These are phyloP conservation scores for Saccharomyces jurei DNA, from an alignment of 805 yeast species.

Conservation along the genomic window DNA sequence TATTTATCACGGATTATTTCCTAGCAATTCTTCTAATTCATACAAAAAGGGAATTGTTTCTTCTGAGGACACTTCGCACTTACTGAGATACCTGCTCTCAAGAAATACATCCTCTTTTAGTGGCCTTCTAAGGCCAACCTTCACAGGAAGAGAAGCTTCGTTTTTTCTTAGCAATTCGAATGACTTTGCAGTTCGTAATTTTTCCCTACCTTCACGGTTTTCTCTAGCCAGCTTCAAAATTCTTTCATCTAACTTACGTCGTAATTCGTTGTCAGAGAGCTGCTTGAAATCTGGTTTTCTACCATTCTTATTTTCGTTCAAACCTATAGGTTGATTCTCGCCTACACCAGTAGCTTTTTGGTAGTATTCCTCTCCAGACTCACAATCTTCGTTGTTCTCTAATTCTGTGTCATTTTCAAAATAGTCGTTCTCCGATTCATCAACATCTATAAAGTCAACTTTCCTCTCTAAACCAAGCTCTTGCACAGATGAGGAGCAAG, in stretches of 20 bases:
- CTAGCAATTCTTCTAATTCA: constrained; percentile 21
- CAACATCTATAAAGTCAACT: constrained; percentile 12
- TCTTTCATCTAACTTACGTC: constrained; percentile 21
- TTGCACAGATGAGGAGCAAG: not conserved
- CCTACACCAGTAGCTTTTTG: not conserved
- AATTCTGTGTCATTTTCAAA: constrained; percentile 4
- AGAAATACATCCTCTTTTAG: not conserved
- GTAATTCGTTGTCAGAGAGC: constrained; percentile 24
- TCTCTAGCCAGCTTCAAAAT: constrained; percentile 24
- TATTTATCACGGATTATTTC: constrained; percentile 2
- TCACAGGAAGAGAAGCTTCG: not conserved
- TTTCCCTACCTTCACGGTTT: constrained; percentile 23
- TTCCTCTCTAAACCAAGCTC: not conserved
- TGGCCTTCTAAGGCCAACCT: constrained; percentile 1
- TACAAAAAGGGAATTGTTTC: constrained; percentile 28
- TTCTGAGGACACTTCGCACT: constrained; percentile 17
- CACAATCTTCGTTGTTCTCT: constrained; percentile 1
- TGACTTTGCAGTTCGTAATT: constrained; percentile 25
- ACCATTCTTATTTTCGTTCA: constrained; percentile 1
- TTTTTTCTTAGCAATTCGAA: constrained; percentile 19
- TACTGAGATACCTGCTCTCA: constrained; percentile 17
- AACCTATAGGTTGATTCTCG: constrained; percentile 1
- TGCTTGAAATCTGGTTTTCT: constrained; percentile 7
- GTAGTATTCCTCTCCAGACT: not conserved
- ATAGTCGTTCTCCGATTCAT: constrained; percentile 9